These are phyloP conservation scores for Myriosclerotinia scirpicola DNA, from an alignment of 2,329 filamentous ascomycete species.

Conservation along the genomic window DNA sequence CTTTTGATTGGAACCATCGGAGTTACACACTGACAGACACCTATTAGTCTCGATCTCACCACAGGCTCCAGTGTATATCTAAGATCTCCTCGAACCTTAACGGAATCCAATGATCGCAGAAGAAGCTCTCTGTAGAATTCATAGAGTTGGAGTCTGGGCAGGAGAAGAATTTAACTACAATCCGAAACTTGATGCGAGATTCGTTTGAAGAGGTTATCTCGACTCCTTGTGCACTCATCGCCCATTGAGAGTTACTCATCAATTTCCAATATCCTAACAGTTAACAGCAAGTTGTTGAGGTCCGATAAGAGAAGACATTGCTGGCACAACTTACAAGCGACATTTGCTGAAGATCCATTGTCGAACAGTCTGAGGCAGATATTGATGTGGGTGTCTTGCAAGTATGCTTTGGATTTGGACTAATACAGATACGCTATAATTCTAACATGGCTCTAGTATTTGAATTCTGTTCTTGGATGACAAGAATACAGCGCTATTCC, in stretches of 20 bases:
- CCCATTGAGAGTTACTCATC: not conserved
- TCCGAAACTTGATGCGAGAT: conserved; percentile 36
- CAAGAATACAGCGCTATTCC: not conserved
- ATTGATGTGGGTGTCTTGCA: conserved; percentile 15
- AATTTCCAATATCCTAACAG: not conserved
- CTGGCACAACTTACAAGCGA: conserved; percentile 21
- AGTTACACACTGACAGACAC: not conserved
- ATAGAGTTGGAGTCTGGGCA: conserved; percentile 34
- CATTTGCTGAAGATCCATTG: conserved; percentile 15
- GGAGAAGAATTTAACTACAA: conserved; percentile 30
- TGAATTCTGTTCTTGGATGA: not conserved
- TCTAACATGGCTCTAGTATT: not conserved
- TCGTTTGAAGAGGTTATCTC: conserved; percentile 34
- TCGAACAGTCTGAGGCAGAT: not conserved
- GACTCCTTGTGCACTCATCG: not conserved
- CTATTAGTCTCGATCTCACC: conserved; percentile 27
- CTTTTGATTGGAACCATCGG: not conserved
- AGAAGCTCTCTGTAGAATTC: conserved; percentile 36
- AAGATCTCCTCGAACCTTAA: conserved; percentile 39
- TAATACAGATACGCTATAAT: not conserved
- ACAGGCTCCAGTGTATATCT: conserved; percentile 32
- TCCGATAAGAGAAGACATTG: conserved; percentile 24
- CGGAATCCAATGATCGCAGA: conserved; percentile 40
- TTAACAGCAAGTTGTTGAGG: conserved; percentile 25
- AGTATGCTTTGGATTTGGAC: not conserved